These are phyloP conservation scores for Pascua sp. DNA, from an alignment of 1,284 basidiomycete genomes.

Conservation along the genomic window DNA sequence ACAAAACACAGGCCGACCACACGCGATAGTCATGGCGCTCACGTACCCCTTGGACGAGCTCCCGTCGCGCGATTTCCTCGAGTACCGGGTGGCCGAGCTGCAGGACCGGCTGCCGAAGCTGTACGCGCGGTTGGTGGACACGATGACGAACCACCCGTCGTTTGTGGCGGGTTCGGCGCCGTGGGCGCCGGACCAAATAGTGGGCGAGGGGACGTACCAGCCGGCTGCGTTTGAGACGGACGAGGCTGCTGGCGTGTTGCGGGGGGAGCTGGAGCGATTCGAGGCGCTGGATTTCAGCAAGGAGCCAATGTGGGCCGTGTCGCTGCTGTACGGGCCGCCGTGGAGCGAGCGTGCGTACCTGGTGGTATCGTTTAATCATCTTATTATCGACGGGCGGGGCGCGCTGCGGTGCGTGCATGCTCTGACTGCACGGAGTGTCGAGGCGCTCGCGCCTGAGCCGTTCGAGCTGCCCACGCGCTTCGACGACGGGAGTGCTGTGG, in stretches of 20 bases:
- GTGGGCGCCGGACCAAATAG: constrained; percentile 1
- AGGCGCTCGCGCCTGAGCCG: too few species aligned
- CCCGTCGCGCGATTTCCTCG: constrained; percentile 16
- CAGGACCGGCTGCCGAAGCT: constrained; percentile 35
- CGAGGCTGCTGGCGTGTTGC: background rate
- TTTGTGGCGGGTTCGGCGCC: background rate
- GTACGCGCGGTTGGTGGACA: constrained; percentile 13
- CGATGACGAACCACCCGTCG: constrained; percentile 9
- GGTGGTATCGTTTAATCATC: constrained; percentile 6
- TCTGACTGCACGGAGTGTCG: background rate
- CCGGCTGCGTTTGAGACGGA: background rate
- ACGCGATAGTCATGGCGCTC: too few species aligned
- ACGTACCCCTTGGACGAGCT: constrained; percentile 7
- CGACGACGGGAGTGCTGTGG: constrained; percentile 30
- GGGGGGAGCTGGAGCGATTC: constrained; percentile 8
- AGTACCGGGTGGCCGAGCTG: constrained; percentile 23
- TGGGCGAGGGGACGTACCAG: background rate
- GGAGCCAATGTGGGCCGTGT: constrained; percentile 11
- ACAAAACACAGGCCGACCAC: too few species aligned
- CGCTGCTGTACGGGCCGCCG: background rate
- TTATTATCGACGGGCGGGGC: constrained; percentile 11
- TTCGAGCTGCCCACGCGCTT: constrained; percentile 4
- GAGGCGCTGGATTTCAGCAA: background rate
- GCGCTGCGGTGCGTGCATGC: background rate
- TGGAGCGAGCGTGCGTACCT: constrained; percentile 27